These are phyloP conservation scores for Pholiota molesta DNA, from an alignment of 768 basidiomycete species.

Conservation along the genomic window DNA sequence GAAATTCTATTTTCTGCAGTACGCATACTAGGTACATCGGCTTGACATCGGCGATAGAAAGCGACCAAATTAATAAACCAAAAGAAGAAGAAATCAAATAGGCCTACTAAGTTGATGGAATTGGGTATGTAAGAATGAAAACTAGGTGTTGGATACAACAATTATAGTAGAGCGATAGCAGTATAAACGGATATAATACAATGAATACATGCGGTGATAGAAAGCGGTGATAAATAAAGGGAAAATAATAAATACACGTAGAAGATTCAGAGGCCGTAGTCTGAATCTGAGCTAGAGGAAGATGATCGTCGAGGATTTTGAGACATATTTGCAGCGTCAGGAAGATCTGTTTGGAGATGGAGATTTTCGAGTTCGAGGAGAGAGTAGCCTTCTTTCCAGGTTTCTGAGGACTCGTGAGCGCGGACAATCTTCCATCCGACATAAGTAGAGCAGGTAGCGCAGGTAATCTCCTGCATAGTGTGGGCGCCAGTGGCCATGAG, in stretches of 20 bases:
- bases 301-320: conserved; percentile 26
- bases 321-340: conserved; percentile 18
- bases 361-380: conserved; percentile 63
- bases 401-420: conserved; percentile 57
- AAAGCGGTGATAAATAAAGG: background rate
- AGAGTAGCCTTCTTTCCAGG: conserved; percentile 64
- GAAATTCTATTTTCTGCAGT: background rate
- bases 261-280: conserved; percentile 25
- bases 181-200: background rate
- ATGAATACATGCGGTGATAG: background rate
- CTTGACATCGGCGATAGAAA: background rate
- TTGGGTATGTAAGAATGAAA: background rate
- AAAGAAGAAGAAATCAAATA: background rate
- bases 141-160: background rate
- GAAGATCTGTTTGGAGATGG: conserved; percentile 25
- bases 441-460: conserved; percentile 50
- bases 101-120: background rate
- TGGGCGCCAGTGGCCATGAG: conserved; percentile 69
- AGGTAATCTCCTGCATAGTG: conserved; percentile 59
- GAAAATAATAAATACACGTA: background rate
- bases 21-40: background rate
- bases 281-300: conserved; percentile 40
- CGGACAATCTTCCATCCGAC: conserved; percentile 68
- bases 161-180: background rate
- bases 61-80: background rate